These are phyloP conservation scores for Coemansia sp. DNA, from an alignment of 192 early-diverging fungal genomes.

Conservation along the genomic window DNA sequence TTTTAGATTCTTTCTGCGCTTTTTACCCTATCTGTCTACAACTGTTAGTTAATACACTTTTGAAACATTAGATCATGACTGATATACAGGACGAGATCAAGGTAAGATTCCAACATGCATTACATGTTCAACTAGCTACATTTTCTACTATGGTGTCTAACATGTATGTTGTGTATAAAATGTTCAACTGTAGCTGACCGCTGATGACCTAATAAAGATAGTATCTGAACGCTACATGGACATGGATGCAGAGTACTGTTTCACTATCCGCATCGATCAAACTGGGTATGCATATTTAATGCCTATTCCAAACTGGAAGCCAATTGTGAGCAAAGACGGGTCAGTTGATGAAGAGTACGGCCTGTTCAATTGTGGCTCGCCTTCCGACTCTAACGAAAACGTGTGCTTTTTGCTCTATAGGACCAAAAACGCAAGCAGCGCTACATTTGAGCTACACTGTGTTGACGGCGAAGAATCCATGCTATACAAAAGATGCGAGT, in stretches of 20 bases:
- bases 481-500: too few relatives aligned
- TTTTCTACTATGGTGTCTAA: not conserved
- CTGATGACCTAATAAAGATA: not conserved
- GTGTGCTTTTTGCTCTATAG: not conserved
- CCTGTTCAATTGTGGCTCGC: not conserved
- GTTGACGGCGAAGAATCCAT: not conserved
- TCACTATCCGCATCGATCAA: not conserved
- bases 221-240: not conserved
- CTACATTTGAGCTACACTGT: not conserved
- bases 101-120: not conserved
- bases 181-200: not conserved
- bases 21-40: too few relatives aligned
- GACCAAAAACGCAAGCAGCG: not conserved
- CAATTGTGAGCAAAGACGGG: not conserved
- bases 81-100: too few relatives aligned
- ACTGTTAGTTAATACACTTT: too few relatives aligned
- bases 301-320: not conserved
- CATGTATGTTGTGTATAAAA: not conserved
- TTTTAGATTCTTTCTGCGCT: too few relatives aligned
- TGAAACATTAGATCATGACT: too few relatives aligned
- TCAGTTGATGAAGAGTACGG: not conserved
- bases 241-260: not conserved
- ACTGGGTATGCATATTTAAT: not conserved
- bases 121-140: not conserved
- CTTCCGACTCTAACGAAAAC: not conserved